These are phyloP conservation scores for Lepidium sativum DNA, from an alignment of 345 rosid genomes.

Conservation along the genomic window DNA sequence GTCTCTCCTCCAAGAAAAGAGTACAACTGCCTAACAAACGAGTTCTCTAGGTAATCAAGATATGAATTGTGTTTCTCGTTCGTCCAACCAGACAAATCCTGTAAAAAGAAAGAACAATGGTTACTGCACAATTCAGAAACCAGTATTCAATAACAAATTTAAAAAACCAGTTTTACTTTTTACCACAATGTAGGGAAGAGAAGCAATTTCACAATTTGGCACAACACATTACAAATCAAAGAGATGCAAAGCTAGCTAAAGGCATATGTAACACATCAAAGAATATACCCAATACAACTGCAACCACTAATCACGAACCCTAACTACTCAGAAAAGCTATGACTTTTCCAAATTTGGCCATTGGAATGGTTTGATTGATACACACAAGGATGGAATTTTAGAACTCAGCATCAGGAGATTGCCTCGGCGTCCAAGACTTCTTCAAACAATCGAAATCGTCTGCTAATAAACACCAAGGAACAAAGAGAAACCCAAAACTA, in stretches of 20 bases:
- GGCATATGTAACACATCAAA: not conserved
- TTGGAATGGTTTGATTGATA: not conserved
- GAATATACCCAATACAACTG: not conserved
- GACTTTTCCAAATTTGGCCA: not conserved
- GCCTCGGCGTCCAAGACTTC: not conserved
- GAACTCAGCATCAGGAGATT: not conserved
- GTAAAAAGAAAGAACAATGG: slow-evolving; percentile 2
- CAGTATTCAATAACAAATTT: not conserved
- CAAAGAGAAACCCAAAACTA: not conserved
- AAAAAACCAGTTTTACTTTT: not conserved
- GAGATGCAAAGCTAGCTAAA: not conserved
- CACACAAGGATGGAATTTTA: not conserved
- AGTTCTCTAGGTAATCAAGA: slow-evolving; percentile 51
- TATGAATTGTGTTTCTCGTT: slow-evolving; percentile 61
- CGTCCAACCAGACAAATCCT: slow-evolving; percentile 57
- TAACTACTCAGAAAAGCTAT: not conserved
- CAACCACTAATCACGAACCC: not conserved
- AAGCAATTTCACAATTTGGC: not conserved
- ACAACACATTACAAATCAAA: not conserved
- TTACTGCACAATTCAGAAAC: not conserved
- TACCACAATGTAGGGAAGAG: not conserved
- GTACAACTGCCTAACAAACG: slow-evolving; percentile 58
- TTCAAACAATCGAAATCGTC: slow-evolving; percentile 1
- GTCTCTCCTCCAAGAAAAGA: slow-evolving; percentile 25
- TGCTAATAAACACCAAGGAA: not conserved